phyloP scores from a whole-genome alignment of 805 yeast genomes.

The Candida orba region DNA sequence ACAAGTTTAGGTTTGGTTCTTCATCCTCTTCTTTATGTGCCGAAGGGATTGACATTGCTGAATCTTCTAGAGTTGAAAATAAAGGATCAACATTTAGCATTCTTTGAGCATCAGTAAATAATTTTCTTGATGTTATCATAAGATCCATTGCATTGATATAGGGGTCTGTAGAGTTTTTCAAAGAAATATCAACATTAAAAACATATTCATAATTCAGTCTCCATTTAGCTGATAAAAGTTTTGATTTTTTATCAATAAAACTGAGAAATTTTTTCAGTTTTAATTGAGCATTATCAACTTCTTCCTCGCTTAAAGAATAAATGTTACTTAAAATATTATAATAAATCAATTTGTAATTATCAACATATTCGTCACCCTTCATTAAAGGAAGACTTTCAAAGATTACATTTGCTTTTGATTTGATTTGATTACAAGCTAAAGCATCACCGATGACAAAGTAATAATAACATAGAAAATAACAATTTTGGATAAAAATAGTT shows the following conservation, averaged over 20 bases:
- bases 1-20: not conserved
- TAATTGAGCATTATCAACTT: slow-evolving; percentile 3
- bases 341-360: slow-evolving; percentile 20
- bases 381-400: slow-evolving; percentile 13
- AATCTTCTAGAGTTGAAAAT: slow-evolving; percentile 40
- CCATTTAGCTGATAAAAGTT: slow-evolving; percentile 13
- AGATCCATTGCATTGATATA: slow-evolving; percentile 20
- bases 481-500: slow-evolving; percentile 10
- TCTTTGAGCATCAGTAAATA: slow-evolving; percentile 25
- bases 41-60: slow-evolving; percentile 42
- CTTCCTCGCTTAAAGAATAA: slow-evolving; percentile 2
- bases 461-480: slow-evolving; percentile 18
- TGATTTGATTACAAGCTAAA: slow-evolving; percentile 4
- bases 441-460: slow-evolving; percentile 13
- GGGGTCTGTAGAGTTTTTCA: slow-evolving; percentile 13
- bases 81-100: slow-evolving; percentile 39
- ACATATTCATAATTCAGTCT: slow-evolving; percentile 17
- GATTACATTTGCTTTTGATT: slow-evolving; percentile 9
- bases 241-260: slow-evolving; percentile 16
- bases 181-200: slow-evolving; percentile 16
- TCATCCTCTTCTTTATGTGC: slow-evolving; percentile 9
- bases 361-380: slow-evolving; percentile 5
- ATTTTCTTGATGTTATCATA: slow-evolving; percentile 25
- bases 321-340: slow-evolving; percentile 16
- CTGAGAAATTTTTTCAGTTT: slow-evolving; percentile 14